A percentile compares a stretch with the other conserved stretches of the same genome.
Conservation (phyloP, 768 basidiomycete genomes). For the Coprinellus micaceus region DNA sequence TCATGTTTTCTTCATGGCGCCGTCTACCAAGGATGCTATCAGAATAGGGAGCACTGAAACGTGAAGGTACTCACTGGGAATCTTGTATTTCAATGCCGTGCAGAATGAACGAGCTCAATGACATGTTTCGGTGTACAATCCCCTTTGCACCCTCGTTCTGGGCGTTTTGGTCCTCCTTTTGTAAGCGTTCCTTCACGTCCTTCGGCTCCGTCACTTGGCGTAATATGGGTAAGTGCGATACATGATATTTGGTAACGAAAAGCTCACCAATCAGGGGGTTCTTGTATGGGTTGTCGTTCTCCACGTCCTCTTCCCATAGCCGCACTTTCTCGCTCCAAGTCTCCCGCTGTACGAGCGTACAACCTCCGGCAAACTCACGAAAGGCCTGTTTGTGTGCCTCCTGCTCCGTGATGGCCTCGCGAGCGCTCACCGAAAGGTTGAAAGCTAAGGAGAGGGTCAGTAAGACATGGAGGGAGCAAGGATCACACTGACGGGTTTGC, state of each 20-base stretch:
- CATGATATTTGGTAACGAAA: too few relatives aligned
- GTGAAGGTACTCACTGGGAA: constrained; percentile 23
- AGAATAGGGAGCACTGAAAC: neutral
- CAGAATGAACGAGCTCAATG: constrained; percentile 23
- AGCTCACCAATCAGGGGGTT: neutral
- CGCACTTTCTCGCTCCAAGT: too few relatives aligned
- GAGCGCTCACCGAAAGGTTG: too few relatives aligned
- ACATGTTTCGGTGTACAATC: constrained; percentile 13
- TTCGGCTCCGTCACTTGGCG: too few relatives aligned
- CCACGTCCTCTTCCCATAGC: too few relatives aligned
- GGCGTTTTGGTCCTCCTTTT: constrained; percentile 18
- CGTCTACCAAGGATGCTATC: neutral
- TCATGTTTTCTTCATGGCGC: neutral
- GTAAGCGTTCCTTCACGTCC: constrained; percentile 16
- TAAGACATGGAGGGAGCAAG: too few relatives aligned
- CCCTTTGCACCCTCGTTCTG: neutral
- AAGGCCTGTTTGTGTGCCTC: too few relatives aligned
- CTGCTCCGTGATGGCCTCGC: too few relatives aligned
- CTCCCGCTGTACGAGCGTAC: too few relatives aligned
- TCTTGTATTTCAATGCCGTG: constrained; percentile 31
- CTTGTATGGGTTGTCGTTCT: neutral
- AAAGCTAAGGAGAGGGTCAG: too few relatives aligned
- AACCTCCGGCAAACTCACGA: too few relatives aligned
- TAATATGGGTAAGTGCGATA: constrained; percentile 3
- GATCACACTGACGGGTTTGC: too few relatives aligned